Evolutionary conservation across 1,284 basidiomycete genomes (phyloP).

Genomic region (Amylostereum areolatum): DNA sequence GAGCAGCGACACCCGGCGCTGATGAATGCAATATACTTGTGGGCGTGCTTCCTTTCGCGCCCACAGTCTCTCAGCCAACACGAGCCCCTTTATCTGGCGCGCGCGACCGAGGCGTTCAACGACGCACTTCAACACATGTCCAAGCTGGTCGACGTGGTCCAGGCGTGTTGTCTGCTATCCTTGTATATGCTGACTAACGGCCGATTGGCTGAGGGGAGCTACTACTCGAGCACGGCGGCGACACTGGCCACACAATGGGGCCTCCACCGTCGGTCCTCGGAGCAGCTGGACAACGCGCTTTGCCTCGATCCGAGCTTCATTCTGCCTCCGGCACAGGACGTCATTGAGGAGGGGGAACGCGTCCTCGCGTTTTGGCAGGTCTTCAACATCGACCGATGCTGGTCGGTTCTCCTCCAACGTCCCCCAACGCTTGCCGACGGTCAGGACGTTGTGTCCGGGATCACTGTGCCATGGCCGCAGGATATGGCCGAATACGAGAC

Average conservation of each 20-base stretch:
- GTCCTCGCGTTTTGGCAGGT: conserved; percentile 39
- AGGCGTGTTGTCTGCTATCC: conserved; percentile 66
- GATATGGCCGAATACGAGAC: conserved; percentile 29
- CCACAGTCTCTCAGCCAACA: conserved; percentile 61
- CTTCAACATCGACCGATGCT: conserved; percentile 35
- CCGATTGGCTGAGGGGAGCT: conserved; percentile 65
- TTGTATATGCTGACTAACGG: conserved; percentile 71
- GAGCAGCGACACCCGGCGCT: conserved; percentile 68
- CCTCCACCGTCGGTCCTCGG: conserved; percentile 46
- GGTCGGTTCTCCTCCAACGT: conserved; percentile 32
- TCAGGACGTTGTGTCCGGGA: conserved; percentile 27
- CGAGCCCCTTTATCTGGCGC: conserved; percentile 60
- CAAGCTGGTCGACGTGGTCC: conserved; percentile 62
- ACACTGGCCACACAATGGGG: conserved; percentile 62
- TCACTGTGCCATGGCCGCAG: conserved; percentile 37
- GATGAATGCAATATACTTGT: conserved; percentile 73
- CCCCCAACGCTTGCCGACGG: conserved; percentile 34
- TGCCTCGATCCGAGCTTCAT: conserved; percentile 36
- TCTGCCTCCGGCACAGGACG: conserved; percentile 49
- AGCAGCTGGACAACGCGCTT: conserved; percentile 24
- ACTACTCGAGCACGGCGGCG: conserved; percentile 63
- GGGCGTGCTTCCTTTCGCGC: conserved; percentile 73
- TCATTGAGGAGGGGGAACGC: conserved; percentile 37
- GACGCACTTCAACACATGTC: conserved; percentile 51
- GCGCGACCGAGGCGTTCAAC: conserved; percentile 51